Evolutionary conservation across 2,329 filamentous ascomycete genomes (phyloP), one percentile per base, ranked within the genome.

Genomic region (Escovopsis weberi): DNA sequence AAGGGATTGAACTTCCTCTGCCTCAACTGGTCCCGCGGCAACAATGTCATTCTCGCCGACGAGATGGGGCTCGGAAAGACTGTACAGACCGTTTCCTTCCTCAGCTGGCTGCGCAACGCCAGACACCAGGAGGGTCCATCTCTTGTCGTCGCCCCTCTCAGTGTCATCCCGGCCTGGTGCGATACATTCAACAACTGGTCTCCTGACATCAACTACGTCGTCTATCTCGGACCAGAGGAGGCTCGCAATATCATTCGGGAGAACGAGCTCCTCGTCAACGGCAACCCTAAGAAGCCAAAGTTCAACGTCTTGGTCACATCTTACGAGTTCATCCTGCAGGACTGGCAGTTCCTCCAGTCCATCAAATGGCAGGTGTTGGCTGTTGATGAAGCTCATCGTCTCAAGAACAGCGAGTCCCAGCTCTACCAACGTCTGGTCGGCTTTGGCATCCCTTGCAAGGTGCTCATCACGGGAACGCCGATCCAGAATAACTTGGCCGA

Each of bases 41-140:
- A 91, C 60, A 98, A 96, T 53, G 91, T 96, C 56, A 95, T 98
- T 53, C 74, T 98, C 42, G 91, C 91, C 39, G 91, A 98, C 58
- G 91, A 98, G 64, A 98, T 98, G 91, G 91, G 91, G 53, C 72
- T 98, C 12, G 91, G 91, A 26, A 98, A 98, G 66, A 98, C 91
- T 0, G 91, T 98, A 0, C 91, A 98, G 64, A 95, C 89, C 0
- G 88, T 98, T 26, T 80, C 89, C 0, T 96, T 96, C 60, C 82
- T 98, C 61, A 95, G 89, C 59, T 98, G 91, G 89, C 72, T 98
- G 46, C 84, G 86, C 43, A 89, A 96, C 62, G 80, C 87, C 45
- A 79, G 89, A 51, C 74, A 73, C 40, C 91, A 98, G 59, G 85
- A 96, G 61, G 91, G 91, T 0, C 91, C 91, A 0, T 96, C 95